A percentile compares a stretch with the other conserved stretches of the same genome.
Conservation (phyloP, 2,329 filamentous ascomycete species). For the Exophiala sp. region DNA sequence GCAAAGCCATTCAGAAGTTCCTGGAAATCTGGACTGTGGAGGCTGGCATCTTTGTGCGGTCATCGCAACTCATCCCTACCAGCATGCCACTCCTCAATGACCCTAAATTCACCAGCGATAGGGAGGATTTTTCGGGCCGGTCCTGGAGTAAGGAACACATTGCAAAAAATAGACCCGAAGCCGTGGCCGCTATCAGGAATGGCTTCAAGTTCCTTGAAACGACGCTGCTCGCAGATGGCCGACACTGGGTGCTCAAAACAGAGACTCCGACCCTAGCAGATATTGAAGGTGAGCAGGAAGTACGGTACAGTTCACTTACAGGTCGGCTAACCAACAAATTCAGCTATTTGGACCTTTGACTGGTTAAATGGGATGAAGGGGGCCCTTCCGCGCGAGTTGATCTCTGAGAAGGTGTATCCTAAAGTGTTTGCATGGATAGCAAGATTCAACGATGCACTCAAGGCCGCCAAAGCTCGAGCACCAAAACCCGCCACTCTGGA, state of each 20-base stretch:
- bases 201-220: conserved; percentile 56
- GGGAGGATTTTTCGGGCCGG: conserved; percentile 43
- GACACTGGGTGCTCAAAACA: conserved; percentile 57
- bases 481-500: conserved; percentile 43
- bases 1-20: conserved; percentile 49
- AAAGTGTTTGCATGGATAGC: conserved; percentile 58
- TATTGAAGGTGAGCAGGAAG: conserved; percentile 50
- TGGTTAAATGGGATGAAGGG: conserved; percentile 56
- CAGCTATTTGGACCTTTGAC: conserved; percentile 59
- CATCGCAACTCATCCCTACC: conserved; percentile 52
- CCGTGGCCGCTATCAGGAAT: conserved; percentile 50
- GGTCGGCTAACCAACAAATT: conserved; percentile 19
- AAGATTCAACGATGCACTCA: conserved; percentile 52
- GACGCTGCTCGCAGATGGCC: conserved; percentile 59
- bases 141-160: conserved; percentile 39
- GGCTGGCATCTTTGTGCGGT: conserved; percentile 51
- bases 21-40: conserved; percentile 54
- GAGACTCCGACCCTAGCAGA: conserved; percentile 55
- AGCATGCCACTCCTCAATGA: conserved; percentile 52
- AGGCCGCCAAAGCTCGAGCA: conserved; percentile 37
- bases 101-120: conserved; percentile 55
- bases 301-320: conserved; percentile 17
- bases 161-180: conserved; percentile 48
- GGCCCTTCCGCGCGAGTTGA: conserved; percentile 48
- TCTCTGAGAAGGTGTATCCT: conserved; percentile 52